These are phyloP conservation scores for Mesotaenium endlicherianum DNA, from an alignment of 139 green algal species.

Conservation along the genomic window DNA sequence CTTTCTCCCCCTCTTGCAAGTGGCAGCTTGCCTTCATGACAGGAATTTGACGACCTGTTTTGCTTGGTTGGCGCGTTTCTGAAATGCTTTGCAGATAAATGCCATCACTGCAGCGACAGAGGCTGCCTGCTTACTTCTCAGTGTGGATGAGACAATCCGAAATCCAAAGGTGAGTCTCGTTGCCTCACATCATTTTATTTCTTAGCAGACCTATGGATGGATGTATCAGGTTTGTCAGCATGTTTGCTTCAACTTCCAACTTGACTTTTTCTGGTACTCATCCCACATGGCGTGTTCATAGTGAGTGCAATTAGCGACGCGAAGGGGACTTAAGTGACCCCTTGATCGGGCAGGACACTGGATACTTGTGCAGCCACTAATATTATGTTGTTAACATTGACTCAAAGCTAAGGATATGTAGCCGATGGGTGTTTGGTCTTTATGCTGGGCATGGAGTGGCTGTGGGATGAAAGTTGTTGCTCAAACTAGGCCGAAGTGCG, in stretches of 20 bases:
- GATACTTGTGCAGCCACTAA: no score
- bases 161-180: constrained; percentile 68
- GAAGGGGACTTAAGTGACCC: background rate
- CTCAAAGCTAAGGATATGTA: background rate
- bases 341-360: background rate
- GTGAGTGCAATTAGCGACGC: background rate
- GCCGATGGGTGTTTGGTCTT: background rate
- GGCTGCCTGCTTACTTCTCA: constrained; percentile 93
- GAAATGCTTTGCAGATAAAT: constrained; percentile 75
- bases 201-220: background rate
- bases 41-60: no score
- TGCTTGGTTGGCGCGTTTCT: no score
- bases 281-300: background rate
- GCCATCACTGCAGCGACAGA: constrained; percentile 87
- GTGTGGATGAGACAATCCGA: constrained; percentile 93
- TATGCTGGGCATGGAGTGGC: background rate
- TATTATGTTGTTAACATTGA: background rate
- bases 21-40: no score
- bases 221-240: background rate
- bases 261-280: background rate
- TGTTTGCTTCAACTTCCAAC: background rate
- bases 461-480: background rate
- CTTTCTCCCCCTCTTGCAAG: no score
- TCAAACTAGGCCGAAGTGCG: background rate
- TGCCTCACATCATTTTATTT: background rate